Percentiles rank a stretch among this genome's conserved stretches.
These are phyloP conservation scores for Xylariaceae sp. DNA, from an alignment of 2,329 filamentous ascomycete species.

Conservation along the genomic window DNA sequence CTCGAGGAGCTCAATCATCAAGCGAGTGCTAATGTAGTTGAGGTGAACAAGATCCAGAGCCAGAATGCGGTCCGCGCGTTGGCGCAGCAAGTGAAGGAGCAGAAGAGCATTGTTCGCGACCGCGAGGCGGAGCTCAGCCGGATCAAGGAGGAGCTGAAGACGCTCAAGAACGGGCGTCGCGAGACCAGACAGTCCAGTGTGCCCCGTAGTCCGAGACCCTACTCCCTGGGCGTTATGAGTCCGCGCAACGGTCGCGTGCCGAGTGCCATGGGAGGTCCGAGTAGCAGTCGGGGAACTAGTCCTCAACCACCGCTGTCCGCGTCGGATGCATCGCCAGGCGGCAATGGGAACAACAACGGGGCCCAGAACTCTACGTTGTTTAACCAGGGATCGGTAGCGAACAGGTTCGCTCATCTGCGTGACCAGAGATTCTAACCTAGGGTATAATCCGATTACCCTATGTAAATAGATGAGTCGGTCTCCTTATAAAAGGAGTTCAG, in stretches of 20 bases:
- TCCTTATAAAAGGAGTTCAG: too few species aligned
- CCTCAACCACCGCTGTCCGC: slow-evolving; percentile 13
- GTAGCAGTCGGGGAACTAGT: slow-evolving; percentile 28
- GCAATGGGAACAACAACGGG: slow-evolving; percentile 25
- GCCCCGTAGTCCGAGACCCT: slow-evolving; percentile 51
- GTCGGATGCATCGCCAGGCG: slow-evolving; percentile 6
- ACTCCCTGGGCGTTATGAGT: slow-evolving; percentile 43
- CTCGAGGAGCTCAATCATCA: slow-evolving; percentile 39
- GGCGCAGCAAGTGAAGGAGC: slow-evolving; percentile 37
- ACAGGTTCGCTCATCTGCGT: slow-evolving; percentile 33
- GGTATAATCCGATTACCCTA: background rate
- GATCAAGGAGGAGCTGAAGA: slow-evolving; percentile 44
- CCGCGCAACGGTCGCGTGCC: slow-evolving; percentile 36
- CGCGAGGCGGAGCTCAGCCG: slow-evolving; percentile 48
- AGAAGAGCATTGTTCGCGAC: slow-evolving; percentile 42
- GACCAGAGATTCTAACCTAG: slow-evolving; percentile 28
- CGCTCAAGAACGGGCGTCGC: slow-evolving; percentile 45
- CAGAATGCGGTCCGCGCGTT: slow-evolving; percentile 34
- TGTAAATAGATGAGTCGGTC: too few species aligned
- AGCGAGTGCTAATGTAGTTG: slow-evolving; percentile 41
- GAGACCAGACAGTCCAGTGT: slow-evolving; percentile 54
- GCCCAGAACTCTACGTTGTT: slow-evolving; percentile 32
- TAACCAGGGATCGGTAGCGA: slow-evolving; percentile 30
- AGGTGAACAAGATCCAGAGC: slow-evolving; percentile 44
- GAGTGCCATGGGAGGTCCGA: slow-evolving; percentile 32